These are phyloP conservation scores for Cadophora sp. DNA, from an alignment of 2,329 filamentous ascomycete species.

Conservation along the genomic window DNA sequence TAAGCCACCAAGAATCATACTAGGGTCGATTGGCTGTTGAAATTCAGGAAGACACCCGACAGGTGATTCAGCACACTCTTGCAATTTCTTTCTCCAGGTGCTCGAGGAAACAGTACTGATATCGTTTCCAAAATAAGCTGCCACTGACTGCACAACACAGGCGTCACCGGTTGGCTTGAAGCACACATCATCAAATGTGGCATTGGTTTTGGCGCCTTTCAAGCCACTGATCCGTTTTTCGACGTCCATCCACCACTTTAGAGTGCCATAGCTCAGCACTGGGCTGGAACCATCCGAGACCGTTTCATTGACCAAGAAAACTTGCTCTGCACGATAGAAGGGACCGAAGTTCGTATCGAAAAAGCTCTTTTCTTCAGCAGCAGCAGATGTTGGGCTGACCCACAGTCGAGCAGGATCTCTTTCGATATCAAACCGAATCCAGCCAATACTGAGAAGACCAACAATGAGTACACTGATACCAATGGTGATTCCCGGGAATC, in stretches of 20 bases:
- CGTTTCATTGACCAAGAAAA: slow-evolving; percentile 91
- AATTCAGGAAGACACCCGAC: slow-evolving; percentile 88
- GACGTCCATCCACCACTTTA: slow-evolving; percentile 93
- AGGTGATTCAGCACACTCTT: slow-evolving; percentile 78
- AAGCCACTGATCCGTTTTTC: slow-evolving; percentile 78
- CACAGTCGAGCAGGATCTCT: slow-evolving; percentile 89
- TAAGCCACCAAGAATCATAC: slow-evolving; percentile 86
- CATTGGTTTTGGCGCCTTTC: slow-evolving; percentile 71
- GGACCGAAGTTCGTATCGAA: slow-evolving; percentile 94
- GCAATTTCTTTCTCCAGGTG: slow-evolving; percentile 75
- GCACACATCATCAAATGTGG: slow-evolving; percentile 83
- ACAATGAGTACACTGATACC: slow-evolving; percentile 76
- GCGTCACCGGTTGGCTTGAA: slow-evolving; percentile 90
- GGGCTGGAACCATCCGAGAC: slow-evolving; percentile 67
- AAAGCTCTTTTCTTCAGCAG: slow-evolving; percentile 91
- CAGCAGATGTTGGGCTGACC: slow-evolving; percentile 93
- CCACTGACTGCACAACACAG: slow-evolving; percentile 93
- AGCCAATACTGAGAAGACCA: slow-evolving; percentile 81
- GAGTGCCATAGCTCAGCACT: slow-evolving; percentile 85
- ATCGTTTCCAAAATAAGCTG: slow-evolving; percentile 81
- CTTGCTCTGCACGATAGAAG: slow-evolving; percentile 93
- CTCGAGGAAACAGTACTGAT: slow-evolving; percentile 65
- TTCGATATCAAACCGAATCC: slow-evolving; percentile 89
- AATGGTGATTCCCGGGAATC: slow-evolving; percentile 87
- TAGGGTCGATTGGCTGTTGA: slow-evolving; percentile 84